A percentile compares a stretch with the other conserved stretches of the same genome.
Conservation (phyloP, 352 stramenopile species). For the Blastocystis sp. region DNA sequence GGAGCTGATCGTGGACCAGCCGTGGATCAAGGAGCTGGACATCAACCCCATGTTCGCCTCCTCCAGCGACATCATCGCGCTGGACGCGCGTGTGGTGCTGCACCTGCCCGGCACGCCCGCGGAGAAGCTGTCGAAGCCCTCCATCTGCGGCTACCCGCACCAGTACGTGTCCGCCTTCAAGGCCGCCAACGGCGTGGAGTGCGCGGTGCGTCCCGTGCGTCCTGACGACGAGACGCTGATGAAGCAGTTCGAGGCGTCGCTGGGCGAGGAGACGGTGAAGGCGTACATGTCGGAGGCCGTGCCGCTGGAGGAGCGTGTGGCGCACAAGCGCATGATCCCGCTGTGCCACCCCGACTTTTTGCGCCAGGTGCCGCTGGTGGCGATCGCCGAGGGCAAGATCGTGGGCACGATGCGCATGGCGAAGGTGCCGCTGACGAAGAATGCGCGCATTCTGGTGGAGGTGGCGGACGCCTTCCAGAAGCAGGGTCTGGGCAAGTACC, state of each 20-base stretch:
- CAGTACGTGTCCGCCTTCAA: constrained; percentile 42
- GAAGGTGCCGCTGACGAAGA: neutral
- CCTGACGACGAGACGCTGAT: constrained; percentile 52
- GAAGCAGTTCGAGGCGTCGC: constrained; percentile 29
- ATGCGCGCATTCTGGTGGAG: too few relatives aligned
- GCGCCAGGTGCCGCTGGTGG: neutral
- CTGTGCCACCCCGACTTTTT: constrained; percentile 30
- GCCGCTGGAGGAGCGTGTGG: neutral
- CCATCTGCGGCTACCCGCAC: constrained; percentile 39
- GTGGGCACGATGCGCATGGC: constrained; percentile 7
- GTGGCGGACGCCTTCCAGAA: constrained; percentile 7
- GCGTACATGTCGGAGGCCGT: constrained; percentile 40
- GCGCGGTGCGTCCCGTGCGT: constrained; percentile 39
- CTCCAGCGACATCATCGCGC: constrained; percentile 51
- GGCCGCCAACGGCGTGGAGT: neutral
- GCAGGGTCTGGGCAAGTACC: constrained; percentile 57
- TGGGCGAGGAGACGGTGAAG: constrained; percentile 39
- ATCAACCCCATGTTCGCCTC: constrained; percentile 64
- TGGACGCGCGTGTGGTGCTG: constrained; percentile 64
- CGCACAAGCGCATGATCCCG: constrained; percentile 24
- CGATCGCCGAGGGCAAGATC: constrained; percentile 26
- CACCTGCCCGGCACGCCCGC: constrained; percentile 41
- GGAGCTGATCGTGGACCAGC: constrained; percentile 51
- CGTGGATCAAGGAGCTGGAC: constrained; percentile 65
- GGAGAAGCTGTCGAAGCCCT: constrained; percentile 55